Evolutionary conservation across 2,329 filamentous ascomycete genomes (phyloP).

Genomic region (Trichothecium roseum): DNA sequence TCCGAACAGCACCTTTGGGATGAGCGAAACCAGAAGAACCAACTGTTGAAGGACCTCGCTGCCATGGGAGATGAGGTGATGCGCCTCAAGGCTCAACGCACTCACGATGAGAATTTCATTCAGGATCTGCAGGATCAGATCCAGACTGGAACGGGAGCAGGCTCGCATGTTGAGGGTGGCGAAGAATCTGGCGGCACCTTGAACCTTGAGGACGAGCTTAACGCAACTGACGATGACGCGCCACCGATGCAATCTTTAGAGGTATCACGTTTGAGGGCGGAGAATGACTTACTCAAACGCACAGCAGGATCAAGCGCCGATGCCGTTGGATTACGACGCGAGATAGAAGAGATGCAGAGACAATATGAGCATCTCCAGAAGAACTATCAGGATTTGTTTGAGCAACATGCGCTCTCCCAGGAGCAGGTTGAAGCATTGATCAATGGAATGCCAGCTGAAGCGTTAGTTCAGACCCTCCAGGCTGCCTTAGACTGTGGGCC

Average conservation of each 20-base stretch:
- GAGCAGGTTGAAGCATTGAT: slow-evolving; percentile 47
- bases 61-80: slow-evolving; percentile 35
- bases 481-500: slow-evolving; percentile 11
- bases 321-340: slow-evolving; percentile 40
- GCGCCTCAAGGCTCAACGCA: slow-evolving; percentile 34
- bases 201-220: slow-evolving; percentile 51
- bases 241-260: slow-evolving; percentile 36
- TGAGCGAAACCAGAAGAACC: slow-evolving; percentile 33
- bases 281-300: slow-evolving; percentile 48
- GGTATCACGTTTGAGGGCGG: slow-evolving; percentile 48
- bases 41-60: slow-evolving; percentile 34
- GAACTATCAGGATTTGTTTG: slow-evolving; percentile 45
- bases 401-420: slow-evolving; percentile 46
- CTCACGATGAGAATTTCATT: slow-evolving; percentile 42
- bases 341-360: slow-evolving; percentile 44
- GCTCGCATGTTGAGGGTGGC: slow-evolving; percentile 4
- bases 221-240: slow-evolving; percentile 29
- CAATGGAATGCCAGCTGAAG: slow-evolving; percentile 39
- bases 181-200: slow-evolving; percentile 15
- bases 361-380: slow-evolving; percentile 41
- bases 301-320: slow-evolving; percentile 44
- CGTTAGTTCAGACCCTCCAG: slow-evolving; percentile 37
- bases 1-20: slow-evolving; percentile 31
- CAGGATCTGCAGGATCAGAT: slow-evolving; percentile 51
- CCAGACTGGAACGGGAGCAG: slow-evolving; percentile 21